Base-by-base conservation (phyloP, 2,329 filamentous ascomycete genomes). In the Dryadomyces quercivorus region DNA sequence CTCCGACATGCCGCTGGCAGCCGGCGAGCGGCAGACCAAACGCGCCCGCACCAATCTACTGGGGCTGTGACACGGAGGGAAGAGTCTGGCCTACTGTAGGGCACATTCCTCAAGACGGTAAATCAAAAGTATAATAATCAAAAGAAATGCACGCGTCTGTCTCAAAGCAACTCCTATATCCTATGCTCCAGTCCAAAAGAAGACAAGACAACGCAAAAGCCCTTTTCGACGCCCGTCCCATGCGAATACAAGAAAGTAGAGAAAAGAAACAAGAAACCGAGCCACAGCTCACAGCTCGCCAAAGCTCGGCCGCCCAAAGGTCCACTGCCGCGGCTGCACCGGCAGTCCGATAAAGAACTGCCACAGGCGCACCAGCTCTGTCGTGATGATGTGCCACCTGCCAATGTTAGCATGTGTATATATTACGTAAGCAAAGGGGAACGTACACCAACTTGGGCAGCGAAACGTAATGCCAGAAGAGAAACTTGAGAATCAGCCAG, bases 381-480 rank as follows among this genome's bases (percentile, higher is more conserved):
- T 68, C 3, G 65, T 61, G n/a, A 72, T 15, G 34, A 80, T 72
- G 13, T 69, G 52, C 61, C 66, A 75, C 0, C 74, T 76, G 55
- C 22, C 10, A 31, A 34, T 2, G 22, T 55, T 20, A 60, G 49
- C 44, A 46, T 16, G 4, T 31, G 26, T 31, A 8, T 31, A 31
- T 8, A 8, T 42, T 10, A 34, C 48, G 13, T 13, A 22, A 40
- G 13, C 48, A 55, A 57, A 46, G 12, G 46, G 15, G 22, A 57
- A 81, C 87, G 81, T 77, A 93, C 86, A 86, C 55, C 58, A 77
- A 77, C 48, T 69, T 73, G 0, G 91, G 91, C 50, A 90, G 72
- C 21, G 75, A 70, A 6, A 82, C 54, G 88, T 89, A 98, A 57
- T 80, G 78, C 59, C 67, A 75, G 9, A 93, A 22, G 2, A 97